Evolutionary conservation across 768 basidiomycete species (phyloP).

Genomic region (Russula emetica): DNA sequence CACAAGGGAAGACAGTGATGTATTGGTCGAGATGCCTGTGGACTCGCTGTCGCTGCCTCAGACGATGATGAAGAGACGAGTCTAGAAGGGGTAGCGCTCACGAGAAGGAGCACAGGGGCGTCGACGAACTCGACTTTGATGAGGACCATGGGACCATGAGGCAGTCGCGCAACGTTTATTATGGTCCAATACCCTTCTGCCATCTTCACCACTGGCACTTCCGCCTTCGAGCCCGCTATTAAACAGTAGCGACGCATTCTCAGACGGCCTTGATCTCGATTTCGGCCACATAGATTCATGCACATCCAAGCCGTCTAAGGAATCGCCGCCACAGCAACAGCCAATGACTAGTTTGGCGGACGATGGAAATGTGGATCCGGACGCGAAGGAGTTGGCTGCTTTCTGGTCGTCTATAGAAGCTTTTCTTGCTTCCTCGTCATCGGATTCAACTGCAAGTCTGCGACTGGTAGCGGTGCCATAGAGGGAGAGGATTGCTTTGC

Average conservation of each 20-base stretch:
- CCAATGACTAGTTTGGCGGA: no score
- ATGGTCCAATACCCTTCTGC: constrained; percentile 32
- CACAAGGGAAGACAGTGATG: constrained; percentile 10
- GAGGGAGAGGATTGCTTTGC: constrained; percentile 3
- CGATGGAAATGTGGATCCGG: neutral
- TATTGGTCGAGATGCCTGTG: constrained; percentile 42
- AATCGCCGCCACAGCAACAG: neutral
- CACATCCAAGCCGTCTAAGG: neutral
- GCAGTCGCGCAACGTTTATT: constrained; percentile 23
- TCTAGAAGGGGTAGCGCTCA: neutral
- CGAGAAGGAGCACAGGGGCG: constrained; percentile 31
- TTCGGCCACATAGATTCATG: neutral
- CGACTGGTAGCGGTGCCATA: neutral
- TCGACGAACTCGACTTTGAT: constrained; percentile 5
- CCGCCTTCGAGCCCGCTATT: constrained; percentile 38
- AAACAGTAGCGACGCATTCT: constrained; percentile 27
- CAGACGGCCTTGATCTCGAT: constrained; percentile 28
- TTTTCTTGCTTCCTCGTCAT: constrained; percentile 10
- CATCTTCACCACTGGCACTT: constrained; percentile 35
- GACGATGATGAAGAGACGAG: constrained; percentile 39
- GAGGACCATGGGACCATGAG: constrained; percentile 17
- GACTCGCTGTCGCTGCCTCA: constrained; percentile 45
- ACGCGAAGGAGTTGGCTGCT: constrained; percentile 11
- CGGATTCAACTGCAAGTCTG: neutral
- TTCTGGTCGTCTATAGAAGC: constrained; percentile 22